Evolutionary conservation across 208 protist species (phyloP), one percentile per base, ranked within the genome.

Genomic region (Vickermania ingenoplastis): DNA sequence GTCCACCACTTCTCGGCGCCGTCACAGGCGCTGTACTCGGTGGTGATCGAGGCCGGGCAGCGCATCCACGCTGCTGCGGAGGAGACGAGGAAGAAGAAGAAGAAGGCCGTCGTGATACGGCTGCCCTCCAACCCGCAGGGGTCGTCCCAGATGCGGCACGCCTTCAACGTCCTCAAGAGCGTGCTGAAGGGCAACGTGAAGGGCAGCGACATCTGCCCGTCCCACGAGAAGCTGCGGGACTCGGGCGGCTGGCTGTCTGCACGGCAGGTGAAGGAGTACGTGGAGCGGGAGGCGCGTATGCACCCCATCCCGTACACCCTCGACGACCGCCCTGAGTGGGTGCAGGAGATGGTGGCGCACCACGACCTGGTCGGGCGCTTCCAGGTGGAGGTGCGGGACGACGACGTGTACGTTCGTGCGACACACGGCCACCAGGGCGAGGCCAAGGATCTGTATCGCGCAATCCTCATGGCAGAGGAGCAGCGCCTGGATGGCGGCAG

Each of bases 311-410:
- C 49, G n/a, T 22, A 69, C 24, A 11, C 62, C 4, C 69, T 65
- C 24, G 50, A 52, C 24, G 65, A 67, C 53, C 25, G n/a, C 23
- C 45, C 61, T 11, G 31, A 63, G 17, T 64, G 70, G 25, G 55
- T 88, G 28, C 49, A 62, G 31, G 7, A 72, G 41, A 48, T 81
- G 21, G 31, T 88, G 26, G 53, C 61, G 3, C 21, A 76, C 14
- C 77, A 88, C 59, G 71, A 88, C 57, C 41, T 68, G 63, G 73
- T 75, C 52, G 41, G 59, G 24, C 73, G 81, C n/a, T 81, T 77
- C 61, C 30, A 81, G 61, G 57, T 83, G 21, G 74, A 51, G n/a
- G 45, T 57, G 30, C 83, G 76, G 57, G n/a, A 51, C 1, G 2
- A 72, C 1, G 1, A 13, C 4, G 17, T 25, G 5, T 71, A 71